Evolutionary conservation across 164 flowering plant species (phyloP), one percentile per base, ranked within the genome.

Genomic region (Nymphaea thermarum): DNA sequence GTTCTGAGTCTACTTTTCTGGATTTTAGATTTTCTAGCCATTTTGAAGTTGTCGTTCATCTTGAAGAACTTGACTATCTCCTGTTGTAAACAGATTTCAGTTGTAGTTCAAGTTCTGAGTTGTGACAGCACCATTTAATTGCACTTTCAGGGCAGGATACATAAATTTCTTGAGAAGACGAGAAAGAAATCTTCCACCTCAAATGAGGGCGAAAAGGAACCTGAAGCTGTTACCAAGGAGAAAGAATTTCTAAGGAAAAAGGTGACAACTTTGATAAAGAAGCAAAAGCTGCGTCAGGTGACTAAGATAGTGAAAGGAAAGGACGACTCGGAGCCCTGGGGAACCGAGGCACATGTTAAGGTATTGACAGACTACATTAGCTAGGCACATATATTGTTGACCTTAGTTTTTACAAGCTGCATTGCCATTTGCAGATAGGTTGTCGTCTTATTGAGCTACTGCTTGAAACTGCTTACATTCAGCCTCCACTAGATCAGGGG

Each of bases 361-460:
- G 97, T 91, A 65, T 62, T 62, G 64, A 7, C 42, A 62, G n/a
- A 62, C n/a, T 12, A 62, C 3, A 62, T 8, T 4, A 17, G 7
- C n/a, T 8, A 62, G n/a, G 3, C 8, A 41, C 64, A 62, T 17
- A 0, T 12, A 4, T 6, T 10, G n/a, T 62, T 62, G 11, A 12
- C n/a, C 12, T 62, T 7, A 17, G n/a, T 10, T 62, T 17, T 12
- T 62, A 7, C n/a, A 62, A 41, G 42, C 25, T 62, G 64, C 41
- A 41, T 17, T 41, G 36, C 42, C 8, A 10, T 17, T 77, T 71
- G 44, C 84, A 91, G 98, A 89, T 94, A 73, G 97, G 98, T 44
- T 80, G 90, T 79, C 97, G 87, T 69, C 73, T 94, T 65, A 84
- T 94, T 78, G 95, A 94, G 65, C 76, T 94, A 74, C 80, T 94